These are phyloP conservation scores for Fusarium abutilonis DNA, from an alignment of 2,329 filamentous ascomycete genomes.

Conservation along the genomic window DNA sequence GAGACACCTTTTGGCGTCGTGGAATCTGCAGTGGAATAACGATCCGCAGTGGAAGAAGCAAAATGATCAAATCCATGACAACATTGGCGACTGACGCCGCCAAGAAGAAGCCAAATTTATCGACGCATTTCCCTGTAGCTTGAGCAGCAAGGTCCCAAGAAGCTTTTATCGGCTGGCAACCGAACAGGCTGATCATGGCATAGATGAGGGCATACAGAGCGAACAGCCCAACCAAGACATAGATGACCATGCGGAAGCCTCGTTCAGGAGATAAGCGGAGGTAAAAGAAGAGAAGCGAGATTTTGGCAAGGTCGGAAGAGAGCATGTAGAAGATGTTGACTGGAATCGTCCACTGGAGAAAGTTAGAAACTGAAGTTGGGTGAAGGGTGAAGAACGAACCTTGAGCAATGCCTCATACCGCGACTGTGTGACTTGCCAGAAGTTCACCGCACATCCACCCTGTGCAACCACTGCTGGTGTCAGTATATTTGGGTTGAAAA, in stretches of 20 bases:
- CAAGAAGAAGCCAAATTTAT: constrained; percentile 41
- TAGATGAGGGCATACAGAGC: constrained; percentile 35
- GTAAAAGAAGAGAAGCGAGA: constrained; percentile 40
- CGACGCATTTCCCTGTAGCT: constrained; percentile 35
- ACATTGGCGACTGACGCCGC: constrained; percentile 40
- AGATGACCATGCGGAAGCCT: constrained; percentile 28
- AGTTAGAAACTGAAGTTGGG: background rate
- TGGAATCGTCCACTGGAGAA: constrained; percentile 33
- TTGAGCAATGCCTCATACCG: constrained; percentile 31
- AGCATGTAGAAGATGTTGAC: constrained; percentile 44
- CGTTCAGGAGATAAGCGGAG: constrained; percentile 36
- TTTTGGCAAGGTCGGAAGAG: constrained; percentile 39
- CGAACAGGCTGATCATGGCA: constrained; percentile 38
- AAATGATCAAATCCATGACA: constrained; percentile 37
- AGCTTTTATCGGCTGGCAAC: constrained; percentile 36
- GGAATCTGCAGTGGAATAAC: constrained; percentile 34
- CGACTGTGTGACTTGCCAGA: constrained; percentile 33
- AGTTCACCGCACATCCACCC: constrained; percentile 34
- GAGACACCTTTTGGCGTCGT: constrained; percentile 30
- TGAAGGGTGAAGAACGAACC: background rate
- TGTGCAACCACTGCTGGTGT: constrained; percentile 26
- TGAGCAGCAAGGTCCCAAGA: constrained; percentile 39
- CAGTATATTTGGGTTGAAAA: background rate
- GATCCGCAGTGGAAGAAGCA: constrained; percentile 29
- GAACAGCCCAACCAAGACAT: constrained; percentile 19